Evolutionary conservation across 2,329 filamentous ascomycete species (phyloP).

Genomic region (Trichophyton equinum): DNA sequence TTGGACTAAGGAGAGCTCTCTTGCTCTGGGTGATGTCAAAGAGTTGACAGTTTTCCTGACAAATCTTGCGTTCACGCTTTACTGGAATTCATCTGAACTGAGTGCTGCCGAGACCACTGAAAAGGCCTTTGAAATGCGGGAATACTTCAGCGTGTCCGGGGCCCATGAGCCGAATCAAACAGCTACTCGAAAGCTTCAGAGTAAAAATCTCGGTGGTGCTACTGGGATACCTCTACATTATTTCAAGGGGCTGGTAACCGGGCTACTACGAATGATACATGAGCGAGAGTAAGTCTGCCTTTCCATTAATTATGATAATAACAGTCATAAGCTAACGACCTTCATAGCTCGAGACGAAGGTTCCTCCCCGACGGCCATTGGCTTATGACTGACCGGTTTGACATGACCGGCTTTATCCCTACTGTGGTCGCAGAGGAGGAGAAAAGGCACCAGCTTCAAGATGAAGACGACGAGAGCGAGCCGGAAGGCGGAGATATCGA

Average conservation of each 20-base stretch:
- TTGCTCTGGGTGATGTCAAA: slow-evolving; percentile 59
- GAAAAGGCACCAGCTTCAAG: slow-evolving; percentile 54
- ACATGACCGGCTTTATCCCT: slow-evolving; percentile 77
- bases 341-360: slow-evolving; percentile 54
- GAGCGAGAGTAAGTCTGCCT: slow-evolving; percentile 54
- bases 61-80: slow-evolving; percentile 76
- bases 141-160: slow-evolving; percentile 31
- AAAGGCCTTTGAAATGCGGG: slow-evolving; percentile 33
- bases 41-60: slow-evolving; percentile 73
- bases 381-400: slow-evolving; percentile 80
- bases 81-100: slow-evolving; percentile 66
- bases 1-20: slow-evolving; percentile 50
- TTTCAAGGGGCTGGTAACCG: slow-evolving; percentile 66
- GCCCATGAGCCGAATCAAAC: slow-evolving; percentile 4
- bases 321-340: background rate
- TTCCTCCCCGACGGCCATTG: slow-evolving; percentile 79
- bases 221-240: slow-evolving; percentile 64
- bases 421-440: slow-evolving; percentile 84
- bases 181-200: slow-evolving; percentile 23
- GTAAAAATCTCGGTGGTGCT: slow-evolving; percentile 46
- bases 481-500: slow-evolving; percentile 26
- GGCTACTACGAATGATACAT: slow-evolving; percentile 74
- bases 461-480: slow-evolving; percentile 41
- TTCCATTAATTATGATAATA: background rate
- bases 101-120: slow-evolving; percentile 30